Evolutionary conservation across 2,329 filamentous ascomycete species (phyloP), one percentile per base, ranked within the genome.

Genomic region (Teratosphaeria gauchensis): DNA sequence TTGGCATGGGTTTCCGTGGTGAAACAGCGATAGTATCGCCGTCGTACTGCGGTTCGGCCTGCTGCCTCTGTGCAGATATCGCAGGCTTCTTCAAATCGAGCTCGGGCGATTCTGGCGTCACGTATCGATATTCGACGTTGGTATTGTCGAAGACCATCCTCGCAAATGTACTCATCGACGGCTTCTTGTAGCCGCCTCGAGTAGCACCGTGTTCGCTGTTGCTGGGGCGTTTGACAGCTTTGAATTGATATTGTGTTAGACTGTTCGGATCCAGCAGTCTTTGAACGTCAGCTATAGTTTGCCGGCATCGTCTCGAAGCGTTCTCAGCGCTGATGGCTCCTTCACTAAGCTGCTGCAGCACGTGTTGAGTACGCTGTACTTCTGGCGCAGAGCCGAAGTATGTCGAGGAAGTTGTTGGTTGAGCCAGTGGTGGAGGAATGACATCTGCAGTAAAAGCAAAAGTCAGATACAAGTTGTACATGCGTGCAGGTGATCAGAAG

Each of bases 271-370:
- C 84, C 58, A 96, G 74, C 48, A 95, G 81, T 62, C 86, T 84
- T 59, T 89, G 83, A 32, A 96, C 78, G 71, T 92, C 86, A 65
- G 87, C 82, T 53, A 92, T 79, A 11, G 85, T 87, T 65, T 86
- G 84, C 65, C 89, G 86, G 53, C 92, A 77, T 63, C 84, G 82
- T 69, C 83, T 82, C 21, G 88, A 86, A 32, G 80, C 79, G 51
- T 82, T 80, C 54, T 79, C 76, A 28, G 82, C 75, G 61, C 77
- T 81, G 48, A 78, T 75, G 60, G 86, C 84, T 70, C 92, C 89
- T 63, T 79, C 78, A 69, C 94, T 91, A 54, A 96, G 76, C 53
- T 81, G 81, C 64, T 87, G 84, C 65, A 92, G 72, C 46, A 80
- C 76, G 64, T 77, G 77, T 61, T 58, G 62, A 30, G 63, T 64